Percentiles rank a stretch among this genome's conserved stretches.
Conservation (phyloP, 106 monocot species). For the Platanthera guangdongensis region DNA sequence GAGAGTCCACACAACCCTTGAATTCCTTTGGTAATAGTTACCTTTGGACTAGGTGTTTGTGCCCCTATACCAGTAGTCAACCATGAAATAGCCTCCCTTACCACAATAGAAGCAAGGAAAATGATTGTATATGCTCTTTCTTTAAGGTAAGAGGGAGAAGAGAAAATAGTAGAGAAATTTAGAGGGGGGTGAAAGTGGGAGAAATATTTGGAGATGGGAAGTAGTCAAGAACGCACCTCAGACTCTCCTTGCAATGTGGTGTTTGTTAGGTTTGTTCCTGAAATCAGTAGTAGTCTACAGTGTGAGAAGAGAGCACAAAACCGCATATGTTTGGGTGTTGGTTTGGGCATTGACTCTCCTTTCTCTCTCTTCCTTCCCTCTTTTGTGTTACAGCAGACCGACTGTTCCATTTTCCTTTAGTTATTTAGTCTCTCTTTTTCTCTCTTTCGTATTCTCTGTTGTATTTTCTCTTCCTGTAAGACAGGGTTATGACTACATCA, state of each 20-base stretch:
- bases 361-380: neutral
- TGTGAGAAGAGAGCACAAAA: neutral
- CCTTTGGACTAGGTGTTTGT: too few relatives aligned
- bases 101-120: too few relatives aligned
- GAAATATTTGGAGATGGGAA: slow-evolving; percentile 6
- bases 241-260: slow-evolving; percentile 43
- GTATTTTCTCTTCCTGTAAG: neutral
- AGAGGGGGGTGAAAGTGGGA: neutral
- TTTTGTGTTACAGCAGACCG: neutral
- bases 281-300: neutral
- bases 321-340: slow-evolving; percentile 42
- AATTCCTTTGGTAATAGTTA: too few relatives aligned
- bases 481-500: neutral
- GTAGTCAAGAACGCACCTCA: slow-evolving; percentile 99
- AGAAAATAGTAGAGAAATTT: too few relatives aligned
- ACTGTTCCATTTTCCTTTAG: neutral
- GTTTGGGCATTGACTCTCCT: slow-evolving; percentile 93
- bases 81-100: too few relatives aligned
- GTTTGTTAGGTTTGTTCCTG: slow-evolving; percentile 9
- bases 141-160: too few relatives aligned
- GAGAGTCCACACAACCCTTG: too few relatives aligned
- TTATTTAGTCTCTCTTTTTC: neutral
- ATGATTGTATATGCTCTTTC: too few relatives aligned
- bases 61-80: too few relatives aligned
- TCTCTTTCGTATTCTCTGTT: neutral